phyloP scores from a whole-genome alignment of 75 land plant species.

The Picea sitchensis region DNA sequence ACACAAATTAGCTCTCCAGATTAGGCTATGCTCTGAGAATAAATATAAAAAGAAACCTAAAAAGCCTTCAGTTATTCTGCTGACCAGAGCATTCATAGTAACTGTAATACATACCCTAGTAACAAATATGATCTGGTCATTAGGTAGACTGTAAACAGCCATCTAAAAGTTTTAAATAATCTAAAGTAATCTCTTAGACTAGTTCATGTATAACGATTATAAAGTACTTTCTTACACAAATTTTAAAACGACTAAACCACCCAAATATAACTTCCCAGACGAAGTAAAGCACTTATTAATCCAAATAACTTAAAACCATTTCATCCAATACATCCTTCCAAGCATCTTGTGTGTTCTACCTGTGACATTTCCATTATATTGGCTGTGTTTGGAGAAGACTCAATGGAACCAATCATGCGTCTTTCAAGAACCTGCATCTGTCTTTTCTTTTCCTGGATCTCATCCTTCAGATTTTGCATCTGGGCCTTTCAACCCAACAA shows the following conservation, averaged over 20 bases:
- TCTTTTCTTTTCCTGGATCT: slow-evolving; percentile 76
- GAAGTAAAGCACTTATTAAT: neutral
- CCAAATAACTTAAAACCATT: neutral
- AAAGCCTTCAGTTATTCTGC: neutral
- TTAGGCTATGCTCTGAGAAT: neutral
- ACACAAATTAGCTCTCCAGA: neutral
- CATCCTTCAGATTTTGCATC: slow-evolving; percentile 77
- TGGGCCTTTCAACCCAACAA: slow-evolving; percentile 39
- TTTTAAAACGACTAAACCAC: too few relatives aligned
- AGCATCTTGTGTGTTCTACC: slow-evolving; percentile 29
- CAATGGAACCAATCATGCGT: slow-evolving; percentile 71
- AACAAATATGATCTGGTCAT: neutral
- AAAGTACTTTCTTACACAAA: too few relatives aligned
- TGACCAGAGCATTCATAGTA: neutral
- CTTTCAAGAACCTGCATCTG: slow-evolving; percentile 84
- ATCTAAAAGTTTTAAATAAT: neutral
- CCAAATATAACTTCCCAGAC: too few relatives aligned
- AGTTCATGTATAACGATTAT: too few relatives aligned
- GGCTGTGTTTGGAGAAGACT: slow-evolving; percentile 28
- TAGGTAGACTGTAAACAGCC: neutral
- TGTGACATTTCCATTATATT: slow-evolving; percentile 60
- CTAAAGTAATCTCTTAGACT: too few relatives aligned
- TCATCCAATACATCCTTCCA: neutral
- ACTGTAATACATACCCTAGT: neutral
- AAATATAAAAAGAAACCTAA: neutral